Evolutionary conservation across 129 eudicot genomes (phyloP).

Genomic region (Kitagawia praeruptora): DNA sequence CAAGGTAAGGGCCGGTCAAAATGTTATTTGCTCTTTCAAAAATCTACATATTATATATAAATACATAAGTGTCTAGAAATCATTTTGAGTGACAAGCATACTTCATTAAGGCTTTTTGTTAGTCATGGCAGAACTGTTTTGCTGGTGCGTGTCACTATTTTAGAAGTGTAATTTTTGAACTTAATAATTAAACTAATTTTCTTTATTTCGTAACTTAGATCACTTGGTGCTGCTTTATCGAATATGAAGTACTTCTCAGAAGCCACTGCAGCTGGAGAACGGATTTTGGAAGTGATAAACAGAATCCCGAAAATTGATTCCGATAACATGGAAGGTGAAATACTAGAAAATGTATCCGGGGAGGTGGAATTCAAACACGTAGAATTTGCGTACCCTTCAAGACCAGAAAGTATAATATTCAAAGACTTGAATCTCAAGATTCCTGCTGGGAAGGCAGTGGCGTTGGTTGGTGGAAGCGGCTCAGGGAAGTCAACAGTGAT

Average conservation of each 20-base stretch:
- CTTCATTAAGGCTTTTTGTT: neutral
- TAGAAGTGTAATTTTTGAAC: neutral
- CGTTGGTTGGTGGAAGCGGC: constrained; percentile 85
- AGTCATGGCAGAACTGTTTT: neutral
- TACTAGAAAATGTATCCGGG: constrained; percentile 36
- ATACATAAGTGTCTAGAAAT: neutral
- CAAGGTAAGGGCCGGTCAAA: neutral
- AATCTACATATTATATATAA: neutral
- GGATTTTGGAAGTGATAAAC: constrained; percentile 54
- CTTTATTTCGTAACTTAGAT: constrained; percentile 21
- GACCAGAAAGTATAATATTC: constrained; percentile 47
- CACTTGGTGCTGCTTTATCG: constrained; percentile 59
- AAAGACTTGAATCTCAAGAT: constrained; percentile 38
- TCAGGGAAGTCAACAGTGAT: constrained; percentile 76
- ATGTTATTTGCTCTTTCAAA: neutral
- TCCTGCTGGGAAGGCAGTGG: constrained; percentile 62
- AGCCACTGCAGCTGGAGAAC: constrained; percentile 63
- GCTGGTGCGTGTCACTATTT: neutral
- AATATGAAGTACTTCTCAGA: constrained; percentile 62
- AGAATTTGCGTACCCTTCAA: constrained; percentile 55
- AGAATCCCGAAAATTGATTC: constrained; percentile 68
- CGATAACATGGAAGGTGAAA: constrained; percentile 55
- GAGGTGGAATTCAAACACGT: constrained; percentile 47
- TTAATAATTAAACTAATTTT: neutral
- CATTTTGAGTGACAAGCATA: neutral